A percentile compares a stretch with the other conserved stretches of the same genome.
Conservation (phyloP, 805 yeast species). For the Lachancea sp. region DNA sequence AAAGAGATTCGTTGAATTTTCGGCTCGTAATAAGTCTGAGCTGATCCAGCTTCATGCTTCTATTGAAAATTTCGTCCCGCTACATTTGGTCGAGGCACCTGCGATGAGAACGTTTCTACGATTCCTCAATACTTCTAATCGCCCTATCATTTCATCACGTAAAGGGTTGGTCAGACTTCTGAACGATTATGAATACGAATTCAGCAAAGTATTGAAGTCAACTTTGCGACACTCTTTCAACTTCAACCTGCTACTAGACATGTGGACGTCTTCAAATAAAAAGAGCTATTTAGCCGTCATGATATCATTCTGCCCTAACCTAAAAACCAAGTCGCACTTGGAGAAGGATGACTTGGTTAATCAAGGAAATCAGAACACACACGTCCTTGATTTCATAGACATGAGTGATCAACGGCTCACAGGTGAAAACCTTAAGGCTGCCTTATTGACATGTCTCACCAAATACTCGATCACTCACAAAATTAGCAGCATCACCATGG, state of each 20-base stretch:
- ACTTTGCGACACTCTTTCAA: slow-evolving; percentile 6
- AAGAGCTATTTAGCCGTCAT: slow-evolving; percentile 10
- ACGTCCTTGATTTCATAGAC: slow-evolving; percentile 11
- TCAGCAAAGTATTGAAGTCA: slow-evolving; percentile 8
- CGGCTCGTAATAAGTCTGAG: slow-evolving; percentile 3
- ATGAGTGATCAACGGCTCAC: slow-evolving; percentile 8
- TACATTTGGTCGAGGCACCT: slow-evolving; percentile 1
- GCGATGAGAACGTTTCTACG: slow-evolving; percentile 2
- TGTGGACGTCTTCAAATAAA: slow-evolving; percentile 10
- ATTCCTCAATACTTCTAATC: not conserved
- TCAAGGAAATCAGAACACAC: slow-evolving; percentile 9
- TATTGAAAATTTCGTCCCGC: slow-evolving; percentile 4
- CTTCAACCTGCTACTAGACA: slow-evolving; percentile 2
- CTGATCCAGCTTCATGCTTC: slow-evolving; percentile 4
- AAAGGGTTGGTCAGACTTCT: slow-evolving; percentile 9
- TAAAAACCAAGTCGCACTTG: slow-evolving; percentile 4
- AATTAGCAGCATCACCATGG: not conserved
- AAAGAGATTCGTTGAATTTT: slow-evolving; percentile 5
- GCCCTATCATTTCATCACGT: slow-evolving; percentile 4
- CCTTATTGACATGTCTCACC: slow-evolving; percentile 3
- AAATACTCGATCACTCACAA: slow-evolving; percentile 9
- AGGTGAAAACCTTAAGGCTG: slow-evolving; percentile 4
- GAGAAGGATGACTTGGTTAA: slow-evolving; percentile 7
- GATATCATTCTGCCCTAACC: slow-evolving; percentile 12
- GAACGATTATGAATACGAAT: slow-evolving; percentile 8